Base-by-base conservation (phyloP, 1,284 basidiomycete species). In the Meira miltonrushii region DNA sequence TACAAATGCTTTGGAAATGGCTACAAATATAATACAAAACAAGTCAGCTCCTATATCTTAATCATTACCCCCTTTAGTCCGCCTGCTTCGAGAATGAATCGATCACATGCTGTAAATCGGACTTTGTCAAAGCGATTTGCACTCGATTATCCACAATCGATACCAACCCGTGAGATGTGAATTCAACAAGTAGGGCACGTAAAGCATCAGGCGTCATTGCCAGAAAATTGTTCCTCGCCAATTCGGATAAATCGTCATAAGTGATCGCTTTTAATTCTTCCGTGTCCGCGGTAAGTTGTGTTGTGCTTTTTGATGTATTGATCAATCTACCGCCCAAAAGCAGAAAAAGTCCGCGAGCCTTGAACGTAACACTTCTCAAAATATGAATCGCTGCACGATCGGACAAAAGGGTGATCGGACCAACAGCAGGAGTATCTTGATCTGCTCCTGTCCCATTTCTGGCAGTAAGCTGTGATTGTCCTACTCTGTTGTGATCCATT, bases 261-360 rank as follows among this genome's bases (percentile, higher is more conserved):
- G 56, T 49, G 1, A 71, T 59, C 12, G 17, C 46, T 21, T 48
- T 48, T 13, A 12, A 5, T 21, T 48, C 46, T 6, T 10, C 46
- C 11, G 11, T 48, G 3, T 25, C 23, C 9, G 23, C 7, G 9
- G 54, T 55, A n/a, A n/a, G n/a, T 38, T 37, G 44, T 13, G 46
- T 4, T 7, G 13, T 15, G 12, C 23, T 10, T 33, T 33, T 33
- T 2, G 15, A 17, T 9, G 4, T 9, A 2, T 54, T 49, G 7
- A 60, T 39, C 15, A 53, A 44, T 39, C 64, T 59, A 23, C 64
- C 62, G 8, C 67, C 69, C 3, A 71, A 25, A 11, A 67, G 33
- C 37, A 62, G 62, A 61, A 71, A 71, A 38, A 71, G 67, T 8
- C 67, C 66, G 5, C 66, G 44, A 1, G 69, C 69, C 23, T 69